Evolutionary conservation across 306 rosid genomes (phyloP), one percentile per base, ranked within the genome.

Genomic region (Sesbania bispinosa): DNA sequence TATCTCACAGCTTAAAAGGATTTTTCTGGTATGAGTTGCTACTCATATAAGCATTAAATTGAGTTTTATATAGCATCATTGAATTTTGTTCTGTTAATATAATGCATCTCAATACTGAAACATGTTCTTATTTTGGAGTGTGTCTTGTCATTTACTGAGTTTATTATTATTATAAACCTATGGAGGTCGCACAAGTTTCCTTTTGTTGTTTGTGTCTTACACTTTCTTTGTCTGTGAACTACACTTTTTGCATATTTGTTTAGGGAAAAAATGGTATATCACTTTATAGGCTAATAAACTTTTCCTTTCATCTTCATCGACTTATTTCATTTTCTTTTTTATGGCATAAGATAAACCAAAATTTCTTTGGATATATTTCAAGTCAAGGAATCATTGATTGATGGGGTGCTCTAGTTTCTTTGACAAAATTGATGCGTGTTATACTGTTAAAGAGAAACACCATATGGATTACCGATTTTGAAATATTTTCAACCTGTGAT

Each of bases 1-100:
- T 69, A 55, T 88, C 82, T 93, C 98, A 19, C 98, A 93, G 86
- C 98, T 93, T 48, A 90, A 87, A 83, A 78, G 97, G 81, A 84
- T 93, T 47, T 85, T 93, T 77, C 53, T 93, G 98, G 98, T 88
- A 90, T 45, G 81, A 21, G 23, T 71, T 83, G 24, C 50, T 70
- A 59, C 81, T 71, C 41, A 29, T 69, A 69, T 61, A 61, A 75
- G 59, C 67, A 45, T 73, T 67, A 59, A 38, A 30, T 57, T 16
- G 21, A 30, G 62, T 76, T 81, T 48, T 10, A 52, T 26, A 55
- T 69, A 35, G 67, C 74, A 32, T 57, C 48, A n/a, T 69, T 39
- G 8, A 18, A 5, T 54, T 42, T 46, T 64, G 18, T 53, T 3
- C 19, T 27, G n/a, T 43, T 51, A 15, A 53, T 52, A 29, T 18